phyloP scores from a whole-genome alignment of 2,329 filamentous ascomycete genomes.

The Acephala macrosclerotiorum region DNA sequence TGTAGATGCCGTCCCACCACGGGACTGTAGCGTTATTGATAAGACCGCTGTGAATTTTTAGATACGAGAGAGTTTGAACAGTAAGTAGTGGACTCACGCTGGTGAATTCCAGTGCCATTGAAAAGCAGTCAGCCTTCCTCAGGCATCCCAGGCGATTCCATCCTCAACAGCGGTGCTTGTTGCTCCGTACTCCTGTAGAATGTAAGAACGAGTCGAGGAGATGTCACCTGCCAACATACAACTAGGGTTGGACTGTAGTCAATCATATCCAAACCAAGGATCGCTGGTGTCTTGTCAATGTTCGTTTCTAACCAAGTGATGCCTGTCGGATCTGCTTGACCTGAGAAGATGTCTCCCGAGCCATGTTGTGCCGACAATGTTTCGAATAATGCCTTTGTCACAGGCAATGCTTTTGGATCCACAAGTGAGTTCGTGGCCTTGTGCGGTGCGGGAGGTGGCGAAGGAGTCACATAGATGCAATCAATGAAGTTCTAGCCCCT shows the following conservation, averaged over 20 bases:
- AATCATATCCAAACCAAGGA: constrained; percentile 55
- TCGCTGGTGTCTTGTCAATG: constrained; percentile 55
- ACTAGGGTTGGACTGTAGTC: constrained; percentile 57
- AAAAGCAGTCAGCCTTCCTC: constrained; percentile 55
- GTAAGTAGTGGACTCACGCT: constrained; percentile 21
- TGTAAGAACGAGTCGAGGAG: background rate
- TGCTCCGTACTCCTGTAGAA: constrained; percentile 31
- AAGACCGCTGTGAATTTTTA: constrained; percentile 44
- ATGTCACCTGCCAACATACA: constrained; percentile 34
- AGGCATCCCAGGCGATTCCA: constrained; percentile 51
- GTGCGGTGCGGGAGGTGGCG: constrained; percentile 48
- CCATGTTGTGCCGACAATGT: constrained; percentile 27
- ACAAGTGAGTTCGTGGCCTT: constrained; percentile 49
- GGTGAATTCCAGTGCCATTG: constrained; percentile 58
- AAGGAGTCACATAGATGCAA: constrained; percentile 49
- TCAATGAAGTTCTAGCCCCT: constrained; percentile 56
- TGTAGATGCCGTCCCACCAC: constrained; percentile 59
- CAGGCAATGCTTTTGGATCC: constrained; percentile 42
- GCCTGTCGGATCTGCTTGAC: constrained; percentile 54
- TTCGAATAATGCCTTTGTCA: constrained; percentile 27
- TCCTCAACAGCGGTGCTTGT: constrained; percentile 53
- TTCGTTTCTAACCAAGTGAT: constrained; percentile 53
- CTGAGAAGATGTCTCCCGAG: constrained; percentile 46
- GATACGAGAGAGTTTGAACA: constrained; percentile 24
- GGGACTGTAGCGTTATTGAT: constrained; percentile 49